These are phyloP conservation scores for Fragaria iinumae DNA, from an alignment of 306 rosid genomes.

Conservation along the genomic window DNA sequence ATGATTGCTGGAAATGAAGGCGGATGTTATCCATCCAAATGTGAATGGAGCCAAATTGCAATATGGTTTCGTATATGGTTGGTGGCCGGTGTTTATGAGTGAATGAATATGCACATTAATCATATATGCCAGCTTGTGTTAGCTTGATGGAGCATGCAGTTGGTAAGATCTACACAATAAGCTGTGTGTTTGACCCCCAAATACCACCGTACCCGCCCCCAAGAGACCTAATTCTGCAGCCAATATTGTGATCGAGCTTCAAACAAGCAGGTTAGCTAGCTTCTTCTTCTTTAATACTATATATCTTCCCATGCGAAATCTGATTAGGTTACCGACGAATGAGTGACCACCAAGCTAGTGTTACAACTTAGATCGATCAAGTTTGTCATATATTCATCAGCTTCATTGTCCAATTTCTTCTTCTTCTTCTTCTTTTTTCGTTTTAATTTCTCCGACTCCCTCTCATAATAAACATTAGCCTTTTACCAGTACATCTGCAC, in stretches of 20 bases:
- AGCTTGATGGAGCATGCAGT: background rate
- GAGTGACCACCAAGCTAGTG: background rate
- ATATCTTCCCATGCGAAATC: background rate
- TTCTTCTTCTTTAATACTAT: background rate
- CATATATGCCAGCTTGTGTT: background rate
- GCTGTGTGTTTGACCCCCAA: slow-evolving; percentile 4
- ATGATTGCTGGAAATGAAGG: background rate
- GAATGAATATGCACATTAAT: background rate
- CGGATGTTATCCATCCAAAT: background rate
- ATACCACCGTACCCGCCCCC: background rate
- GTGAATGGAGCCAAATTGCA: background rate
- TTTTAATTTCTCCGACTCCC: background rate
- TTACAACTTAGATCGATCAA: background rate
- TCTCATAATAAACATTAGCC: no score
- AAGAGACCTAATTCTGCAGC: background rate
- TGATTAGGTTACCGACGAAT: background rate
- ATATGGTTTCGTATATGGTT: background rate
- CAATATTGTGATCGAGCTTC: background rate
- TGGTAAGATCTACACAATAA: slow-evolving; percentile 1
- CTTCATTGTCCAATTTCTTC: background rate
- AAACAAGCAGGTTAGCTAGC: no score
- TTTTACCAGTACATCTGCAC: no score
- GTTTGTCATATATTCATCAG: background rate
- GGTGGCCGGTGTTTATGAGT: slow-evolving; percentile 6
- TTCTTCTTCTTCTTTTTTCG: no score